Percentiles rank a stretch among this genome's conserved stretches.
phyloP scores from a whole-genome alignment of 495 filamentous ascomycete genomes.

The Entonaema liquescens region DNA sequence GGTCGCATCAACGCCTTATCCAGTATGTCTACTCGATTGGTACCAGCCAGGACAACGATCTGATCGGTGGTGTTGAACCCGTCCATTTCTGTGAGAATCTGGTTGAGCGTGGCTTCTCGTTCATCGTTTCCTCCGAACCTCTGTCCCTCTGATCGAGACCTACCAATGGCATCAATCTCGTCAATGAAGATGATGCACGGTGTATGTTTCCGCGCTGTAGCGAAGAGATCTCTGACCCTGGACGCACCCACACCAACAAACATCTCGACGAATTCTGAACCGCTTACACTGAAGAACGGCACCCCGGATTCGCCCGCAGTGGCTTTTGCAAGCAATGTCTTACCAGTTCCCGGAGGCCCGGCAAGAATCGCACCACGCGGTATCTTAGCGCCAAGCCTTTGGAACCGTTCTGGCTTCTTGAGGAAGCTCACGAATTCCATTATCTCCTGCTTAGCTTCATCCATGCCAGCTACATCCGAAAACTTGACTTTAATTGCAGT shows the following conservation, averaged over 20 bases:
- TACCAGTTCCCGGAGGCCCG: constrained; percentile 96
- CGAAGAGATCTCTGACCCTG: constrained; percentile 92
- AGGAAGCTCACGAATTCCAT: constrained; percentile 99
- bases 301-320: constrained; percentile 98
- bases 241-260: constrained; percentile 98
- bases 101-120: constrained; percentile 94
- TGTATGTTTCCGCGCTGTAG: constrained; percentile 91
- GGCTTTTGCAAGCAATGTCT: constrained; percentile 95
- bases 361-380: constrained; percentile 96
- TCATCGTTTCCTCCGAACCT: constrained; percentile 92
- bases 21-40: constrained; percentile 91
- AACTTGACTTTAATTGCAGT: constrained; percentile 96
- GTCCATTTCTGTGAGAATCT: constrained; percentile 99
- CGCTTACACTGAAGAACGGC: constrained; percentile 97
- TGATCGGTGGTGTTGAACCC: constrained; percentile 98
- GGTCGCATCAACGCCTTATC: constrained; percentile 96
- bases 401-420: constrained; percentile 86
- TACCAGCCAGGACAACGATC: constrained; percentile 97
- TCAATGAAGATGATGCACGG: constrained; percentile 99
- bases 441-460: constrained; percentile 97
- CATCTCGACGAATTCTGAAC: constrained; percentile 99
- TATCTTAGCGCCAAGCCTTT: constrained; percentile 95
- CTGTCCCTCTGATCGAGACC: constrained; percentile 76
- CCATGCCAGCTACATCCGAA: constrained; percentile 96
- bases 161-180: constrained; percentile 98